These are phyloP conservation scores for Trichoderma asperelloides DNA, from an alignment of 495 filamentous ascomycete genomes.

Conservation along the genomic window DNA sequence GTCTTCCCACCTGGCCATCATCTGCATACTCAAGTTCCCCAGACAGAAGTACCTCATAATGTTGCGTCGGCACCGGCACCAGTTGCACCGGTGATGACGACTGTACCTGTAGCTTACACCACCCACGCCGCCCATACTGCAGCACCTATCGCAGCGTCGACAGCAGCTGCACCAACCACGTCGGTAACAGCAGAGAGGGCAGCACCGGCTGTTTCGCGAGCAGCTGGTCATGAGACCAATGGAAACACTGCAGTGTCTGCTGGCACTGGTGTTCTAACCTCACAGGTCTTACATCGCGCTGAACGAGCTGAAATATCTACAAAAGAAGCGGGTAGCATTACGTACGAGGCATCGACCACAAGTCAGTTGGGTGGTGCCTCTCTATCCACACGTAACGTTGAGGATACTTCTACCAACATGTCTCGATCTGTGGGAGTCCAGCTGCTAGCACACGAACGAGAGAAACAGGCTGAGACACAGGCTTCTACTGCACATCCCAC, in stretches of 20 bases:
- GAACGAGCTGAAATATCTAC: neutral
- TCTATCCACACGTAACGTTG: neutral
- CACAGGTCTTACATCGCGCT: neutral
- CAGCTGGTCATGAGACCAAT: neutral
- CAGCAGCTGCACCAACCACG: neutral
- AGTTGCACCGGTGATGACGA: neutral
- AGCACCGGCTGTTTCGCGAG: neutral
- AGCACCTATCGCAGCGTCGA: neutral
- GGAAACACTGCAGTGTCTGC: neutral
- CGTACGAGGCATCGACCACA: neutral
- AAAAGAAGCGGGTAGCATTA: neutral
- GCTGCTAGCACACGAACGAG: neutral
- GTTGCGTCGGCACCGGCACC: slow-evolving; percentile 32
- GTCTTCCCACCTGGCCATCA: slow-evolving; percentile 30
- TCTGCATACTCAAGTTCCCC: slow-evolving; percentile 28
- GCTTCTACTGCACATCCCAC: neutral
- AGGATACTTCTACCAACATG: neutral
- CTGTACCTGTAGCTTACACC: too few relatives aligned
- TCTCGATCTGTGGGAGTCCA: neutral
- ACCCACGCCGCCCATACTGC: too few relatives aligned
- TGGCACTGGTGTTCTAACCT: neutral
- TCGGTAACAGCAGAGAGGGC: neutral
- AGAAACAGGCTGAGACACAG: neutral
- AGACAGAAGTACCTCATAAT: slow-evolving; percentile 32
- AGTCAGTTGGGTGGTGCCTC: neutral